Conservation (phyloP, 2,329 filamentous ascomycete genomes). For the Epichloe amarillans region DNA sequence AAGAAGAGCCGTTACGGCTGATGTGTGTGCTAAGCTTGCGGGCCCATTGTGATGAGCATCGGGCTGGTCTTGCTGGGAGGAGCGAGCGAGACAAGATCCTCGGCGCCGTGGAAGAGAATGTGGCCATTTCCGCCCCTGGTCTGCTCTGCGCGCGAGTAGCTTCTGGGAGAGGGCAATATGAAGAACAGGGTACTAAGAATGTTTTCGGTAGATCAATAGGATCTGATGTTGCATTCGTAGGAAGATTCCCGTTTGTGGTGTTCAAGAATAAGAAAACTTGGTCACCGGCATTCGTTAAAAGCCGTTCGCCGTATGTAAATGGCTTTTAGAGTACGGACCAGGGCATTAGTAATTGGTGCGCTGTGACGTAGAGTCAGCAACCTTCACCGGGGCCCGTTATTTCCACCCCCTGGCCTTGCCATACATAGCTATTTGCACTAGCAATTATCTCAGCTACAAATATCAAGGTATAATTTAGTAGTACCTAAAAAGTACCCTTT, state of each 20-base stretch:
- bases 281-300: conserved; percentile 1
- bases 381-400: too few relatives aligned
- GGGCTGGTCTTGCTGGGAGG: conserved; percentile 10
- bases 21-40: conserved; percentile 16
- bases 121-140: conserved; percentile 10
- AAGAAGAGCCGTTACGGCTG: background rate
- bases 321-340: background rate
- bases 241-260: background rate
- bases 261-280: background rate
- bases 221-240: background rate
- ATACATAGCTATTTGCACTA: too few relatives aligned
- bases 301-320: background rate
- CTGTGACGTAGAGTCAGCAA: background rate
- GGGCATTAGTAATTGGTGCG: conserved; percentile 3
- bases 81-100: conserved; percentile 13
- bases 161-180: too few relatives aligned
- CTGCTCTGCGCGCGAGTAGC: background rate
- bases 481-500: too few relatives aligned
- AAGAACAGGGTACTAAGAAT: background rate
- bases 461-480: too few relatives aligned
- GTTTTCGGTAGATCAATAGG: background rate
- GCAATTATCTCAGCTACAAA: too few relatives aligned
- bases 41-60: conserved; percentile 14
- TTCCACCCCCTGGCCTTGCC: background rate
- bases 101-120: conserved; percentile 9